These are phyloP conservation scores for Brassica napus DNA, from an alignment of 345 rosid species.

Conservation along the genomic window Da-Ae NC_063439.1:4422501-4423000, in stretches of 20 bases:
- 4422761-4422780: constrained; percentile 77
- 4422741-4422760: constrained; percentile 44
- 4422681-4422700: constrained; percentile 58
- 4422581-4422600: background rate
- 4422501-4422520: constrained; percentile 62
- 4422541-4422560: background rate
- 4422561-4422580: background rate
- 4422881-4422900: background rate
- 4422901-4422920: background rate
- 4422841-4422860: constrained; percentile 66
- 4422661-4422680: constrained; percentile 47
- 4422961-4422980: constrained; percentile 35
- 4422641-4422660: background rate
- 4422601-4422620: background rate
- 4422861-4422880: constrained; percentile 50
- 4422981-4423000: constrained; percentile 61
- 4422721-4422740: constrained; percentile 55
- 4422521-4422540: background rate
- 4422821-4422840: constrained; percentile 65
- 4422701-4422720: constrained; percentile 55
- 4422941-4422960: constrained; percentile 37
- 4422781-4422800: constrained; percentile 66
- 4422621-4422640: background rate
- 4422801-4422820: constrained; percentile 54
- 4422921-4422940: background rate